Base-by-base conservation (phyloP, 2,329 filamentous ascomycete genomes). In the Fusarium sp. region DNA sequence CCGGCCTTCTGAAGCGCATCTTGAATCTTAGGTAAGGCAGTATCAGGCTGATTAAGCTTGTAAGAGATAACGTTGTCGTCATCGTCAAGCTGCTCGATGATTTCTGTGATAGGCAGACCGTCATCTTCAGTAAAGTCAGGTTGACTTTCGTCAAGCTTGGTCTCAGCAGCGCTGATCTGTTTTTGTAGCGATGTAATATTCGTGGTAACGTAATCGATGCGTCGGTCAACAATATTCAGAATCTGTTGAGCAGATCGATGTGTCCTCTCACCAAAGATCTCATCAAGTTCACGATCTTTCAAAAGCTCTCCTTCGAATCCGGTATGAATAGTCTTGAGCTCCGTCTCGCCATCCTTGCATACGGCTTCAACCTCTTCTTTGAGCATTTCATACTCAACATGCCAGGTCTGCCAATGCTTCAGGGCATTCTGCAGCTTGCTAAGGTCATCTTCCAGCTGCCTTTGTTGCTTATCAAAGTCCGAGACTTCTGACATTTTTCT, bases 21-120 rank as follows among this genome's bases (percentile, higher is more conserved):
- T 22, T 93, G 80, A 8, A 98, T 85, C 73, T 93, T 89, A 14
- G 90, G 85, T 24, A 92, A 89, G 20, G 88, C 85, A 58, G 92
- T 89, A 12, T 91, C 92, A 0, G 94, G 92, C n/a, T 84, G 89
- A 41, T 90, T 89, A 35, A 92, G 83, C 61, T 85, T 88, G 75
- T 88, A 90, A 1, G 90, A 93, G 55, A 97, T 82, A 8, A 98
- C 88, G 77, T 97, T 96, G 62, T 91, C 96, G 16, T 97, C 90
- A 14, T 98, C 95, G 78, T 98, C 96, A 30, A 98, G 85, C 83
- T 97, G 91, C 82, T 99, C 96, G 61, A 94, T 86, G 73, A 99
- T 98, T 77, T 98, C 96, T 36, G 93, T 95, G 65, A 98, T 89
- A 1, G 95, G 93, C 57, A 95, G 85, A 3, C 91, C 91, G 18